Conservation (phyloP, 2,329 filamentous ascomycete genomes). For the Ilyonectria robusta region DNA sequence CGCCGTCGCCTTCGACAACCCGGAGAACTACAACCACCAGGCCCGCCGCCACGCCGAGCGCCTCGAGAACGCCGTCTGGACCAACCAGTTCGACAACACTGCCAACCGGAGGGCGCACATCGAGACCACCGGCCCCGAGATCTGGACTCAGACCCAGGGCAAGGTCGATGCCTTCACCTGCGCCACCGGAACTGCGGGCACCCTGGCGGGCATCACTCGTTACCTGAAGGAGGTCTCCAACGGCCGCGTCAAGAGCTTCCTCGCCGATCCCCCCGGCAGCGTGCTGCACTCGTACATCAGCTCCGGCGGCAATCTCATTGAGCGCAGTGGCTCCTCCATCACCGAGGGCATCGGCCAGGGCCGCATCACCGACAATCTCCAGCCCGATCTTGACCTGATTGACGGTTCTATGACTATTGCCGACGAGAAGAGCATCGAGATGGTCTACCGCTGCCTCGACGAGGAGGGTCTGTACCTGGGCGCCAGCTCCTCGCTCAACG, state of each 20-base stretch:
- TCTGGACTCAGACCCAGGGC: constrained; percentile 92
- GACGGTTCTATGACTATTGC: constrained; percentile 88
- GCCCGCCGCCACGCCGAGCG: constrained; percentile 89
- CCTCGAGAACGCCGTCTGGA: constrained; percentile 94
- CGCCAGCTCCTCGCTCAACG: constrained; percentile 93
- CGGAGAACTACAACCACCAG: constrained; percentile 98
- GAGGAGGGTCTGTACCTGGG: constrained; percentile 97
- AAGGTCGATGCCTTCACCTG: constrained; percentile 95
- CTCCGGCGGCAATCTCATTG: constrained; percentile 86
- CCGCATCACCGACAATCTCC: constrained; percentile 93
- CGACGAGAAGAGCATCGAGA: constrained; percentile 95
- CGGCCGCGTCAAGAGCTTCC: constrained; percentile 86
- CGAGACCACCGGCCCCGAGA: constrained; percentile 97
- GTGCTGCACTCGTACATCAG: constrained; percentile 94
- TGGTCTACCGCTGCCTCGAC: constrained; percentile 97
- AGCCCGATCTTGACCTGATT: constrained; percentile 85
- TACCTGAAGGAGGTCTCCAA: constrained; percentile 88
- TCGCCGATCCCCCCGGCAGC: constrained; percentile 94
- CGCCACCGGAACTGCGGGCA: constrained; percentile 93
- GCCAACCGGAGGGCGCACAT: constrained; percentile 95
- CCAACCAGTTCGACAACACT: constrained; percentile 98
- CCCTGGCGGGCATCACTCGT: constrained; percentile 88
- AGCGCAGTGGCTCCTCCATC: constrained; percentile 88
- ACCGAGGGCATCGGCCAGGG: constrained; percentile 99
- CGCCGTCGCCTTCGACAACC: constrained; percentile 94